Evolutionary conservation across 805 yeast genomes (phyloP), one percentile per base, ranked within the genome.

Genomic region (Candida dajiaensis): DNA sequence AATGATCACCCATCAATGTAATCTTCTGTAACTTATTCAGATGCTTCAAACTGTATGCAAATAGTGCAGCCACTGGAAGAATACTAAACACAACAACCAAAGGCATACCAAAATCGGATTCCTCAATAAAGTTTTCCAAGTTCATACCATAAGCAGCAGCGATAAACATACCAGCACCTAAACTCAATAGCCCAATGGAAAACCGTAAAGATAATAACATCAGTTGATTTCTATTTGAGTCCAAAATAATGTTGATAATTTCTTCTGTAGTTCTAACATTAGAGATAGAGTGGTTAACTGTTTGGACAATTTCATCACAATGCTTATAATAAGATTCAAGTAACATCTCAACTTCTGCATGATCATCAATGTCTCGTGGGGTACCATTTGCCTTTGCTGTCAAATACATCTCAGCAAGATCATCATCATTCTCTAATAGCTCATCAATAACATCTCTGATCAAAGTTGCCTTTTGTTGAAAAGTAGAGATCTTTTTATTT

Each of bases 91-190:
- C 50, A 1, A 72, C 63, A 6, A 83, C 75, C 1, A 80, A 62
- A 4, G 63, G 61, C 60, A 89, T 86, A 28, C 97, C 97, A 52
- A 75, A 73, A 46, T 77, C 75, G 1, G 81, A 69, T 47, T 89
- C 96, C 62, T 94, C 99, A 20, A 94, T 82, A 60, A 86, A 89
- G 66, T 92, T 94, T 59, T 85, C 88, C 63, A 94, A 70, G 65
- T 94, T 94, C 99, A 94, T 94, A 31, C 99, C 99, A 64, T 90
- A 94, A 11, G 89, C 69, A 0, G 97, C 85, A 2, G 96, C 94
- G 15, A 88, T 62, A 53, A 86, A 87, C 40, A 95, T 69, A 1
- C 94, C 84, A 15, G 83, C 77, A 2, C 95, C 95, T 58, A 90
- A 70, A 4, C 96, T 83, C 31, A 94, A 68, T 47, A 95, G 73